Evolutionary conservation across 352 stramenopile species (phyloP).

Genomic region (Chrysophaeum taylorii): DNA sequence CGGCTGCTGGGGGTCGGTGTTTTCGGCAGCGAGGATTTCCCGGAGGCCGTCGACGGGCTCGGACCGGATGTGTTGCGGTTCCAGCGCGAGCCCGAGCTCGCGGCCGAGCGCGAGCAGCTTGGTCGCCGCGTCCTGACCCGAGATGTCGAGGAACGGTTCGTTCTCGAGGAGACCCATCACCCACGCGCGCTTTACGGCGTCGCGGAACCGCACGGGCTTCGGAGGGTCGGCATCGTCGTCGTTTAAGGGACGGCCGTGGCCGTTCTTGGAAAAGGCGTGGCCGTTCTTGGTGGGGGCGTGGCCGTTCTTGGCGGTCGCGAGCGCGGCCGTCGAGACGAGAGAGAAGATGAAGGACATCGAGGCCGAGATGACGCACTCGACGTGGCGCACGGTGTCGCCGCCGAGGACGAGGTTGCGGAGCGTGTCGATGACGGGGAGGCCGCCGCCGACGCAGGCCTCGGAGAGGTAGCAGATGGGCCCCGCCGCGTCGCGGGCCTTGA

Average conservation of each 20-base stretch:
- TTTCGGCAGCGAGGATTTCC: too few species aligned
- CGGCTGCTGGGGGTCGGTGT: too few species aligned
- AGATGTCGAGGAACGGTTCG: conserved; percentile 57
- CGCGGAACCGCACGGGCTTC: conserved; percentile 44
- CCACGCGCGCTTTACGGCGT: conserved; percentile 51
- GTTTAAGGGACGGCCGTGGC: conserved; percentile 26
- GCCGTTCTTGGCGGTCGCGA: conserved; percentile 20
- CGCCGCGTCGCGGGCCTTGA: conserved; percentile 4
- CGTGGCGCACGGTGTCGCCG: conserved; percentile 68
- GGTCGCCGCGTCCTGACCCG: conserved; percentile 67
- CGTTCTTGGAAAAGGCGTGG: conserved; percentile 30
- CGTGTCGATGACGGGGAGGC: conserved; percentile 78
- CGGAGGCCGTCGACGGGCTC: conserved; percentile 36
- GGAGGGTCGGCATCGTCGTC: conserved; percentile 30
- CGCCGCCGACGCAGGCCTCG: conserved; percentile 61
- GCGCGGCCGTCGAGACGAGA: conserved; percentile 41
- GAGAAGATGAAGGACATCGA: conserved; percentile 66
- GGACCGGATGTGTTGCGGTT: conserved; percentile 54
- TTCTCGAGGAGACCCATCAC: conserved; percentile 61
- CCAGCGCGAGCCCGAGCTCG: conserved; percentile 70
- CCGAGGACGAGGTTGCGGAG: conserved; percentile 79
- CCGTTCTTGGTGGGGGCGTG: conserved; percentile 33
- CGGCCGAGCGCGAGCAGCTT: conserved; percentile 78
- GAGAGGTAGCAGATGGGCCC: conserved; percentile 11
- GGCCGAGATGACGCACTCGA: conserved; percentile 76